Evolutionary conservation across 1,139 yeast species (phyloP).

Genomic region (Keqinozyma sinolaborantium): DNA sequence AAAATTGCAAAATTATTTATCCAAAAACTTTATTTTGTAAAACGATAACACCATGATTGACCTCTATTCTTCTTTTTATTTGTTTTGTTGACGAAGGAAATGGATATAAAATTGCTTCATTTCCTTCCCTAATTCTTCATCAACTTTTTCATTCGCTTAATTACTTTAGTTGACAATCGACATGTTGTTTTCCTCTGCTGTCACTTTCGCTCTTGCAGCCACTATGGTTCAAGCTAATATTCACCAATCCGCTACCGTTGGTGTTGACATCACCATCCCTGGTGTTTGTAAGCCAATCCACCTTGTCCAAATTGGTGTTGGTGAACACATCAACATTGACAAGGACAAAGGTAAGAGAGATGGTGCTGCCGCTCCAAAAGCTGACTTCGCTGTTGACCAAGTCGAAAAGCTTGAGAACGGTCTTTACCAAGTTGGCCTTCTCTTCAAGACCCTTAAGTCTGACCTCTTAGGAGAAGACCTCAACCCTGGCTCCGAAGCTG

Average conservation of each 20-base stretch:
- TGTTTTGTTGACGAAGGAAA: too few relatives aligned
- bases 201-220: slow-evolving; percentile 11
- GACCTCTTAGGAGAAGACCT: slow-evolving; percentile 18
- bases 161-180: slow-evolving; percentile 10
- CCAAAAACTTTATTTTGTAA: too few relatives aligned
- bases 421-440: slow-evolving; percentile 25
- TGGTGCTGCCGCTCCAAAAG: slow-evolving; percentile 20
- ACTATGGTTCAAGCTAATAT: slow-evolving; percentile 9
- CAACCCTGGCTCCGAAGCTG: slow-evolving; percentile 18
- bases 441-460: slow-evolving; percentile 19
- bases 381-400: slow-evolving; percentile 23
- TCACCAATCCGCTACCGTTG: slow-evolving; percentile 7
- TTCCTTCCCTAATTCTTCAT: too few relatives aligned
- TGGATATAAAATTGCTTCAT: too few relatives aligned
- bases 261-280: slow-evolving; percentile 6
- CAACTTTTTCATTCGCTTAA: slow-evolving; percentile 1
- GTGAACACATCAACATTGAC: slow-evolving; percentile 7
- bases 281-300: slow-evolving; percentile 8
- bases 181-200: slow-evolving; percentile 12
- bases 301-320: slow-evolving; percentile 10
- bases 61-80: too few relatives aligned
- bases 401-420: slow-evolving; percentile 21
- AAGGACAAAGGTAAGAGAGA: too few relatives aligned
- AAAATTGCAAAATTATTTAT: too few relatives aligned
- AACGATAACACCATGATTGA: too few relatives aligned